Conservation (phyloP, 108 stramenopile species). For the Fragilariopsis cylindrus region DNA sequence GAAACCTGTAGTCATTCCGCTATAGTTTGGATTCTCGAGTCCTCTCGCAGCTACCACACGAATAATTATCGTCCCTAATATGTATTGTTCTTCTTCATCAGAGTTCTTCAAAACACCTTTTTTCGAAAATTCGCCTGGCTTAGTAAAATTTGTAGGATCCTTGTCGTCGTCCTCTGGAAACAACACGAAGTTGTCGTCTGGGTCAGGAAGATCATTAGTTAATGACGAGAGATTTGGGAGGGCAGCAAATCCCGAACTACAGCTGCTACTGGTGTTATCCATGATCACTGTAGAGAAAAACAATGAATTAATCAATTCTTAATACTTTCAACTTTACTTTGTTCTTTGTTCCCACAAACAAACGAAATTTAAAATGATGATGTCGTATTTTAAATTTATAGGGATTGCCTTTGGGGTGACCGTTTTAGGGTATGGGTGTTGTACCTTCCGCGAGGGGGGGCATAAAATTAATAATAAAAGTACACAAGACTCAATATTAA, state of each 20-base stretch:
- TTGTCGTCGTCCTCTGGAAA: conserved; percentile 12
- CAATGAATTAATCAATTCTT: background rate
- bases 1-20: conserved; percentile 10
- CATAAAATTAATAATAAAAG: background rate
- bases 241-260: background rate
- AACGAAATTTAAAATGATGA: too few species aligned
- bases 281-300: background rate
- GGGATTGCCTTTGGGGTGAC: background rate
- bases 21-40: conserved; percentile 46
- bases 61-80: conserved; percentile 80
- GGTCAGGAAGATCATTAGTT: conserved; percentile 20
- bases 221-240: background rate
- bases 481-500: too few species aligned
- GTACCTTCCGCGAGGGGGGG: background rate
- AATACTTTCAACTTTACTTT: background rate
- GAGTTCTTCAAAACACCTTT: conserved; percentile 16
- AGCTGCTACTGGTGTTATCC: background rate
- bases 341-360: too few species aligned
- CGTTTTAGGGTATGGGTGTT: background rate
- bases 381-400: too few species aligned
- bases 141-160: conserved; percentile 25
- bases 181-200: conserved; percentile 28
- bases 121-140: conserved; percentile 13
- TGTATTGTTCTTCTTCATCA: conserved; percentile 48
- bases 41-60: conserved; percentile 79